These are phyloP conservation scores for Penicillium samsonianum DNA, from an alignment of 495 filamentous ascomycete genomes.

Conservation along the genomic window DNA sequence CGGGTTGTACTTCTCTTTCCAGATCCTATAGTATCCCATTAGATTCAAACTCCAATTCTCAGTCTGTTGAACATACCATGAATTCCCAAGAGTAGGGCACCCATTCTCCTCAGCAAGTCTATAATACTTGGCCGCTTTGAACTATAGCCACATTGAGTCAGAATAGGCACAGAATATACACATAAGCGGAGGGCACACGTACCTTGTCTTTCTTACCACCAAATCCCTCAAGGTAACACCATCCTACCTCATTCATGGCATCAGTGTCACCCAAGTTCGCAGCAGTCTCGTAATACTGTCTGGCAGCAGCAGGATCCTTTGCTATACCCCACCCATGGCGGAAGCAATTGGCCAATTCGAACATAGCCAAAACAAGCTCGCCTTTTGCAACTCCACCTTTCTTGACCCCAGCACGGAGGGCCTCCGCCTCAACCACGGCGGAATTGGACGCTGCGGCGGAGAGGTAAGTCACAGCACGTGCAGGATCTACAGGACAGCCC, in stretches of 20 bases:
- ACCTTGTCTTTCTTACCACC: constrained; percentile 98
- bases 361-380: constrained; percentile 96
- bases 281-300: constrained; percentile 94
- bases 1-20: constrained; percentile 93
- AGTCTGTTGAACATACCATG: constrained; percentile 70
- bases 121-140: constrained; percentile 87
- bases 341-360: constrained; percentile 91
- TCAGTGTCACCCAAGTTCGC: constrained; percentile 95
- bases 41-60: constrained; percentile 25
- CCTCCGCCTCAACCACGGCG: constrained; percentile 78
- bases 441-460: constrained; percentile 89
- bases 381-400: constrained; percentile 95
- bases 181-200: constrained; percentile 40
- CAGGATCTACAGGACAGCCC: constrained; percentile 75
- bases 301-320: constrained; percentile 85
- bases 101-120: constrained; percentile 88
- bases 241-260: constrained; percentile 95
- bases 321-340: constrained; percentile 93
- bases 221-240: constrained; percentile 95
- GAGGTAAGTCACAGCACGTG: constrained; percentile 77
- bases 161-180: constrained; percentile 3
- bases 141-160: constrained; percentile 51
- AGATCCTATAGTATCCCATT: constrained; percentile 66
- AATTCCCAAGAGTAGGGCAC: constrained; percentile 88
- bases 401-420: constrained; percentile 80